Conservation (phyloP, 768 basidiomycete genomes). For the Chlorophyllum brunneum region DNA sequence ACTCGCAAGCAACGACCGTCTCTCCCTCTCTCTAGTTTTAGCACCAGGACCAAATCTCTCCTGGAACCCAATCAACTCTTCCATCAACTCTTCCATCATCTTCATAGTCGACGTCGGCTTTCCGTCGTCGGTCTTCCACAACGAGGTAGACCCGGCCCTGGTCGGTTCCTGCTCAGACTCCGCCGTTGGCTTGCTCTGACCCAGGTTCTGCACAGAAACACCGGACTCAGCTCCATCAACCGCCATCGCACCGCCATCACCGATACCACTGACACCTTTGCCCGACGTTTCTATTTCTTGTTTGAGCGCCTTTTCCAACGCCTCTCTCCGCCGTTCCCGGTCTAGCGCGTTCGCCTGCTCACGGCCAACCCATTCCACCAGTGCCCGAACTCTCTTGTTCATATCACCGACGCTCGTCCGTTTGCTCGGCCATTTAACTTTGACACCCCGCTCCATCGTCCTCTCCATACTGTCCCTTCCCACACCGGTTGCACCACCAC, state of each 20-base stretch:
- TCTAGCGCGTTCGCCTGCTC: constrained; percentile 78
- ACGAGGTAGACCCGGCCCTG: background rate
- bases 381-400: constrained; percentile 87
- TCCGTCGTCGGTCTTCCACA: constrained; percentile 13
- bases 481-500: constrained; percentile 23
- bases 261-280: constrained; percentile 11
- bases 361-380: constrained; percentile 92
- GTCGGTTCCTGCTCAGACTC: constrained; percentile 7
- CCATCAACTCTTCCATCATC: constrained; percentile 89
- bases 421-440: constrained; percentile 92
- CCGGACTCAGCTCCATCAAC: constrained; percentile 24
- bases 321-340: constrained; percentile 63
- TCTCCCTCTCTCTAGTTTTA: constrained; percentile 49
- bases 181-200: constrained; percentile 13
- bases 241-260: constrained; percentile 29
- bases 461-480: constrained; percentile 55
- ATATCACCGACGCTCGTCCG: constrained; percentile 96
- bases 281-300: constrained; percentile 22
- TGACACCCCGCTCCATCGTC: constrained; percentile 72
- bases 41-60: constrained; percentile 70
- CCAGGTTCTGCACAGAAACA: constrained; percentile 9
- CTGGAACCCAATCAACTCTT: constrained; percentile 85
- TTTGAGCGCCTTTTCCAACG: constrained; percentile 54
- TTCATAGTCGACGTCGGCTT: constrained; percentile 51
- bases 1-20: constrained; percentile 31